A percentile compares a stretch with the other conserved stretches of the same genome.
phyloP scores from a whole-genome alignment of 768 basidiomycete genomes.

The Phaffia tasmanica region DNA sequence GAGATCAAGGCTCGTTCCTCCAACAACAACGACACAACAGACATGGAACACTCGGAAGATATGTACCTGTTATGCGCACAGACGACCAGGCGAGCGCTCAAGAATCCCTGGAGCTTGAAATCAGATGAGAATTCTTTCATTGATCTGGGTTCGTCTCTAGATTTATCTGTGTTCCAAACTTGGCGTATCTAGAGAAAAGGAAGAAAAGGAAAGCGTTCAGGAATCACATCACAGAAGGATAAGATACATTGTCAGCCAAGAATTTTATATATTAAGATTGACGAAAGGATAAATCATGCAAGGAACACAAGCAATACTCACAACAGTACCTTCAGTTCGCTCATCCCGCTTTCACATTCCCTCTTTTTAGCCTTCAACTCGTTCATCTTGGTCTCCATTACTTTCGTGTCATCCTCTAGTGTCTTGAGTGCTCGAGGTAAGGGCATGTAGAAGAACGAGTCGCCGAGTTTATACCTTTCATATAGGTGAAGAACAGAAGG shows the following conservation, averaged over 20 bases:
- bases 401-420: constrained; percentile 31
- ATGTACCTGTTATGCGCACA: too few species aligned
- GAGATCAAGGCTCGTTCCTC: too few species aligned
- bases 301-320: constrained; percentile 28
- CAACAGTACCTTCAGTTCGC: constrained; percentile 37
- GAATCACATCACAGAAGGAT: background rate
- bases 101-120: too few species aligned
- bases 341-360: constrained; percentile 38
- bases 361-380: constrained; percentile 31
- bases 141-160: constrained; percentile 49
- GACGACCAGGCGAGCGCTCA: background rate
- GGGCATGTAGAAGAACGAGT: constrained; percentile 71
- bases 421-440: constrained; percentile 48
- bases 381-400: constrained; percentile 32
- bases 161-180: constrained; percentile 87
- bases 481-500: background rate
- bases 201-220: background rate
- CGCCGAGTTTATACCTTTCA: constrained; percentile 77
- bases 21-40: too few species aligned
- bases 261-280: background rate
- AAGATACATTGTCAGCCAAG: background rate
- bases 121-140: background rate
- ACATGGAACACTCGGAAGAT: too few species aligned
- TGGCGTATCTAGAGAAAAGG: constrained; percentile 49
- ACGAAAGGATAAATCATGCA: background rate